Percentiles rank a stretch among this genome's conserved stretches.
Conservation (phyloP, 306 rosid genomes). For the Corylus avellana region DNA sequence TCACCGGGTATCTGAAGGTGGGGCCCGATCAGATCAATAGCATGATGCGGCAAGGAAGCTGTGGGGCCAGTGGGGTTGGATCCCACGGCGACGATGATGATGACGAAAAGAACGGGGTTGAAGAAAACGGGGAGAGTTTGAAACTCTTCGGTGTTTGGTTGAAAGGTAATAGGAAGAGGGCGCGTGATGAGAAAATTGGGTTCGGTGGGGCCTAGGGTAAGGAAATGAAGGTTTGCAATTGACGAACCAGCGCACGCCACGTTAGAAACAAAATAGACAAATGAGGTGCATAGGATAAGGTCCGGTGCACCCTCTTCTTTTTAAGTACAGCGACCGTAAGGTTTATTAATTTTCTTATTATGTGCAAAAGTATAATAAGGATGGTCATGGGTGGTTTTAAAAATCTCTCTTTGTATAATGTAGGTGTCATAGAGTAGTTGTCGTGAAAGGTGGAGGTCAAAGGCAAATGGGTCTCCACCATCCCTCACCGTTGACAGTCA, state of each 20-base stretch:
- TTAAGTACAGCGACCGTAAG: not conserved
- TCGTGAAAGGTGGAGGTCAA: slow-evolving; percentile 20
- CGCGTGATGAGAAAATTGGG: slow-evolving; percentile 49
- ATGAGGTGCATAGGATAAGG: slow-evolving; percentile 19
- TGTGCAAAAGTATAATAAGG: not conserved
- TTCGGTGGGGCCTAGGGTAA: slow-evolving; percentile 46
- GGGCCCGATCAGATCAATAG: slow-evolving; percentile 69
- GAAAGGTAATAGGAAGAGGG: slow-evolving; percentile 52
- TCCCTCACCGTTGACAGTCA: not conserved
- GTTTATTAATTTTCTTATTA: not conserved
- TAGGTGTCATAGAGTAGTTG: not conserved
- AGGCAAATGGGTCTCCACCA: slow-evolving; percentile 21
- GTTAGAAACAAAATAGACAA: not conserved
- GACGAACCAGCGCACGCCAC: slow-evolving; percentile 24
- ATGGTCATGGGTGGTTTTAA: not conserved
- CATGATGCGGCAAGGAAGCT: slow-evolving; percentile 49
- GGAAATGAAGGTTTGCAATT: slow-evolving; percentile 59
- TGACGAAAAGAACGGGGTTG: not conserved
- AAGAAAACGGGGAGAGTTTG: slow-evolving; percentile 40
- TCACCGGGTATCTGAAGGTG: slow-evolving; percentile 58
- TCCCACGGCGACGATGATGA: not conserved
- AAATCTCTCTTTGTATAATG: not conserved
- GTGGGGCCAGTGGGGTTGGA: slow-evolving; percentile 38
- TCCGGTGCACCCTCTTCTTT: not conserved
- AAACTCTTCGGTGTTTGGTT: slow-evolving; percentile 96